These are phyloP conservation scores for Pseudopediastrum boryanum DNA, from an alignment of 139 green algal species.

Conservation along the genomic window DNA sequence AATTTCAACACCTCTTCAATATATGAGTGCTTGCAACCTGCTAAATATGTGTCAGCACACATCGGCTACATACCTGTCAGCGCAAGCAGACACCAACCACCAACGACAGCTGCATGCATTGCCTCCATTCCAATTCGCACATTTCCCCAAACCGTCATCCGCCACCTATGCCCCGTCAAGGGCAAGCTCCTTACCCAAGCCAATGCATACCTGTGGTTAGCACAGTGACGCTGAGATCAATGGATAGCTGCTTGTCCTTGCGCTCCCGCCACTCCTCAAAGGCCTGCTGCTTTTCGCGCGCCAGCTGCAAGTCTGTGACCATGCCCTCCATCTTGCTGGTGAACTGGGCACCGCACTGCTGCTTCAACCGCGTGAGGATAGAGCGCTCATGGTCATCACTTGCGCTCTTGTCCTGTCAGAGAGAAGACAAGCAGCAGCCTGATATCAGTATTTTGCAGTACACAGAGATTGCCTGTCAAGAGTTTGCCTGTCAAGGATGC, in stretches of 20 bases:
- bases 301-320: constrained; percentile 91
- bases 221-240: constrained; percentile 93
- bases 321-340: constrained; percentile 93
- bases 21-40: too few relatives aligned
- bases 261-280: constrained; percentile 80
- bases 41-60: too few relatives aligned
- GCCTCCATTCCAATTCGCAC: constrained; percentile 38
- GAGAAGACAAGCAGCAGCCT: too few relatives aligned
- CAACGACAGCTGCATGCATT: too few relatives aligned
- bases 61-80: too few relatives aligned
- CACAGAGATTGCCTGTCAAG: too few relatives aligned
- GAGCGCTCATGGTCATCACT: constrained; percentile 95
- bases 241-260: constrained; percentile 47
- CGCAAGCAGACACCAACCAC: too few relatives aligned
- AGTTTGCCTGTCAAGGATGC: too few relatives aligned
- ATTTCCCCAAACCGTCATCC: constrained; percentile 47
- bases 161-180: constrained; percentile 20
- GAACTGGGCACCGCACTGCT: constrained; percentile 92
- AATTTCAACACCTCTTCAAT: too few relatives aligned
- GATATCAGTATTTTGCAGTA: too few relatives aligned
- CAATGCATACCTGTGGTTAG: constrained; percentile 85
- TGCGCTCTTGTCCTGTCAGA: constrained; percentile 78
- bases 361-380: constrained; percentile 96
- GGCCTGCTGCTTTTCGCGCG: constrained; percentile 86
- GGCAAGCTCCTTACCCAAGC: too few relatives aligned